These are phyloP conservation scores for Backusella mclennaniae DNA, from an alignment of 192 early-diverging fungal species.

Conservation along the genomic window DNA sequence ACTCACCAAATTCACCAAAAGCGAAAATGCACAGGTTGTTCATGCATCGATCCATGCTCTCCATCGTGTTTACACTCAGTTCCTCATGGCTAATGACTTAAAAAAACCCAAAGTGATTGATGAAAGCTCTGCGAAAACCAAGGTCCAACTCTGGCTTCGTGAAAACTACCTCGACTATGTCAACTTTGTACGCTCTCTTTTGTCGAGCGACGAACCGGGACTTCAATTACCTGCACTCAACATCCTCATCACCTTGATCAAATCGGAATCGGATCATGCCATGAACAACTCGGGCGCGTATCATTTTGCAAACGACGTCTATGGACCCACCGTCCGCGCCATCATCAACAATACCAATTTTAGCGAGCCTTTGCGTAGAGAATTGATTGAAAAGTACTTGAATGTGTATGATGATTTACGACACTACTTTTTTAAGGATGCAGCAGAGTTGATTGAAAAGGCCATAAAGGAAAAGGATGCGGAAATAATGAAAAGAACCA, in stretches of 20 bases:
- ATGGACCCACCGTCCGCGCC: slow-evolving; percentile 48
- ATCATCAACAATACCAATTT: slow-evolving; percentile 58
- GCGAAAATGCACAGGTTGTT: slow-evolving; percentile 13
- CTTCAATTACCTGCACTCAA: slow-evolving; percentile 76
- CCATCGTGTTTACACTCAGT: slow-evolving; percentile 63
- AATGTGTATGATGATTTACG: slow-evolving; percentile 85
- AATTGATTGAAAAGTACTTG: slow-evolving; percentile 68
- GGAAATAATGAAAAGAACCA: slow-evolving; percentile 30
- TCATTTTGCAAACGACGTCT: slow-evolving; percentile 75
- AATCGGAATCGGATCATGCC: slow-evolving; percentile 55
- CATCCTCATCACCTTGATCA: slow-evolving; percentile 68
- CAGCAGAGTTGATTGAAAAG: slow-evolving; percentile 30
- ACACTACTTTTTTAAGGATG: slow-evolving; percentile 77
- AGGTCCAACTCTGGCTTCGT: slow-evolving; percentile 74
- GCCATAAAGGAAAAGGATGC: slow-evolving; percentile 29
- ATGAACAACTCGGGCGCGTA: slow-evolving; percentile 37
- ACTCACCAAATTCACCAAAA: slow-evolving; percentile 57
- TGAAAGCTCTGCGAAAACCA: slow-evolving; percentile 37
- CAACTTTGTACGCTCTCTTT: slow-evolving; percentile 47
- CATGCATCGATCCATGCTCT: slow-evolving; percentile 72
- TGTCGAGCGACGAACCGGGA: slow-evolving; percentile 63
- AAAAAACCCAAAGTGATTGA: slow-evolving; percentile 39
- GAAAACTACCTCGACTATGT: slow-evolving; percentile 73
- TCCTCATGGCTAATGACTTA: slow-evolving; percentile 47
- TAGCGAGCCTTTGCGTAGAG: slow-evolving; percentile 58